These are phyloP conservation scores for Candida glucosophila DNA, from an alignment of 1,139 yeast species.

Conservation along the genomic window DNA sequence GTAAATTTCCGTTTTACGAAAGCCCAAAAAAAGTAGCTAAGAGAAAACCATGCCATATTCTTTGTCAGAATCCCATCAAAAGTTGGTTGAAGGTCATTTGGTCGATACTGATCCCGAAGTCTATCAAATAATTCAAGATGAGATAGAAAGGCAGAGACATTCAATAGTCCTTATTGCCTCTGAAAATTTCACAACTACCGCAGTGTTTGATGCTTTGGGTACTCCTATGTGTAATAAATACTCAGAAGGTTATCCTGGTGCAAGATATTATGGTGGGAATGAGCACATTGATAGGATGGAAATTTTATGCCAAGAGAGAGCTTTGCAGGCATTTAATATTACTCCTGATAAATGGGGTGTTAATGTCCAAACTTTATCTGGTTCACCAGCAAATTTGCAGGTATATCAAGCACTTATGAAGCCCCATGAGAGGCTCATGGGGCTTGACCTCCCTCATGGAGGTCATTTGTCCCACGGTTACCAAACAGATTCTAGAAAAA, in stretches of 20 bases:
- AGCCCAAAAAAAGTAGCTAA: no score
- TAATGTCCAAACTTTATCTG: slow-evolving; percentile 91
- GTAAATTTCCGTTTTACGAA: no score
- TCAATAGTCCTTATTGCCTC: slow-evolving; percentile 92
- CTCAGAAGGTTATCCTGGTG: slow-evolving; percentile 85
- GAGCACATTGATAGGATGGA: slow-evolving; percentile 94
- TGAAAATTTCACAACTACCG: slow-evolving; percentile 93
- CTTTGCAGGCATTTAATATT: slow-evolving; percentile 75
- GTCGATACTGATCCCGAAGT: slow-evolving; percentile 79
- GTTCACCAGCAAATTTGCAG: slow-evolving; percentile 96
- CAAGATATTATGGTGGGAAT: slow-evolving; percentile 84
- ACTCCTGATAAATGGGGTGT: slow-evolving; percentile 93
- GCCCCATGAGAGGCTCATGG: slow-evolving; percentile 95
- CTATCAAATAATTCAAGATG: slow-evolving; percentile 73
- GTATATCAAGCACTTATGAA: slow-evolving; percentile 92
- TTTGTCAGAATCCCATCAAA: slow-evolving; percentile 56
- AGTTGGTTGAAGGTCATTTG: slow-evolving; percentile 60
- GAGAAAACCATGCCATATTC: slow-evolving; percentile 51
- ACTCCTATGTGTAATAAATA: slow-evolving; percentile 93
- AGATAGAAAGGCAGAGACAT: slow-evolving; percentile 88
- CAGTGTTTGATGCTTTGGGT: slow-evolving; percentile 95
- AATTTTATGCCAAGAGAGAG: slow-evolving; percentile 84
- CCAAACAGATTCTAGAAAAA: slow-evolving; percentile 92
- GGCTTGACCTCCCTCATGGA: slow-evolving; percentile 94
- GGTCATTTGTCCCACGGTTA: slow-evolving; percentile 98